These are phyloP conservation scores for Guyanaporus albipodus DNA, from an alignment of 768 basidiomycete genomes.

Conservation along the genomic window DNA sequence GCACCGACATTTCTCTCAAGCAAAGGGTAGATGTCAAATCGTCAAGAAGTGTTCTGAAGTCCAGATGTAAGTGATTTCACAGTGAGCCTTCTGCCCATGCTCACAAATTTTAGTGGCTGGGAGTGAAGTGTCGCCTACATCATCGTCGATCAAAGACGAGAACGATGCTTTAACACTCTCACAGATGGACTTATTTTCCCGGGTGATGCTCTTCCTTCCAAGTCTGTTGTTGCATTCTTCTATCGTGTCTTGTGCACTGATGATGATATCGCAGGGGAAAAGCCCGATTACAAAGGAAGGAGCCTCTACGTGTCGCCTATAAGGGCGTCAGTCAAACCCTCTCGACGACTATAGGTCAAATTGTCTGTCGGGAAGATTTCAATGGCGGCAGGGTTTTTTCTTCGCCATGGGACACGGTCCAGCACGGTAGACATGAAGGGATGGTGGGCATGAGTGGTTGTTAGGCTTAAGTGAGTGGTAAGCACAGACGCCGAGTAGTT, in stretches of 20 bases:
- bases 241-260: neutral
- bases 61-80: conserved; percentile 9
- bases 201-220: neutral
- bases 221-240: conserved; percentile 3
- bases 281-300: neutral
- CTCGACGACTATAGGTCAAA: conserved; percentile 16
- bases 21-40: neutral
- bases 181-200: too few species aligned
- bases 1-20: too few species aligned
- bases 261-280: conserved; percentile 1
- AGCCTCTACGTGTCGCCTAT: conserved; percentile 8
- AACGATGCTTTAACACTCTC: too few species aligned
- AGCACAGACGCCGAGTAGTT: neutral
- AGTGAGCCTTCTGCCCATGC: neutral
- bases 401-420: neutral
- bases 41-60: neutral
- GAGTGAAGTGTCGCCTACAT: neutral
- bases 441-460: neutral
- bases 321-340: conserved; percentile 9
- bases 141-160: conserved; percentile 1
- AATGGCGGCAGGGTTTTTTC: neutral
- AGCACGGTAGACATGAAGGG: neutral
- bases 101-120: conserved; percentile 2
- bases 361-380: too few species aligned
- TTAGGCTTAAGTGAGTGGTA: neutral